Evolutionary conservation across 352 stramenopile genomes (phyloP), one percentile per base, ranked within the genome.

Genomic region (Pythium biforme): DNA sequence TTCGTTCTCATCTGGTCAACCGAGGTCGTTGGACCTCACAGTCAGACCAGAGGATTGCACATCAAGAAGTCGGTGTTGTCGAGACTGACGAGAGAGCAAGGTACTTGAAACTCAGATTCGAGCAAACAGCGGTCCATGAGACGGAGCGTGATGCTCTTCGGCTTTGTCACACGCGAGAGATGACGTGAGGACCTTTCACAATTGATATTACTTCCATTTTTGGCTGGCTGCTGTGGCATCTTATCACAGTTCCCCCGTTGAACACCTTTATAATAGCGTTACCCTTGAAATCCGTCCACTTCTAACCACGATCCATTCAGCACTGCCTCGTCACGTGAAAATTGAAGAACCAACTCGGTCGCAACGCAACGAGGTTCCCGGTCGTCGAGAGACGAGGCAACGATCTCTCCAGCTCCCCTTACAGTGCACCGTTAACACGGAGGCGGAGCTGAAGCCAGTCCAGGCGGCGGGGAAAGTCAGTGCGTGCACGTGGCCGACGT

Each of bases 141-240:
- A 62, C 55, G 55, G 45, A 62, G 55, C 55, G 15, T 10, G 25
- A 29, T 41, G 7, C 26, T 41, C 20, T 37, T 49, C 10, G 19
- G 19, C 26, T 33, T 55, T 62, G 55, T 62, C 55, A 62, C 55
- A 62, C 37, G 43, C 19, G 14, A 19, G 12, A 5, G 27, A 22
- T 0, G 17, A 12, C 25, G 23, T 41, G 17, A 26, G 4, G 34
- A 53, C 55, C 55, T 62, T 23, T 11, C 11, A 48, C 19, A 62
- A 2, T 34, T 45, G 4, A 62, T 62, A 62, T 54, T 5, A 23
- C 54, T 62, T 45, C 41, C 50, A 53, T 12, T 62, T 55, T 62
- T 54, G 55, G 55, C 43, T 62, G 55, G 43, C 33, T 55, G 48
- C 39, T 10, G 34, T 22, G 39, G 39, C 1, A 20, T 45, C 31